Conservation (phyloP, 208 protist species). For the Trichomonas vaginalis region DNA sequence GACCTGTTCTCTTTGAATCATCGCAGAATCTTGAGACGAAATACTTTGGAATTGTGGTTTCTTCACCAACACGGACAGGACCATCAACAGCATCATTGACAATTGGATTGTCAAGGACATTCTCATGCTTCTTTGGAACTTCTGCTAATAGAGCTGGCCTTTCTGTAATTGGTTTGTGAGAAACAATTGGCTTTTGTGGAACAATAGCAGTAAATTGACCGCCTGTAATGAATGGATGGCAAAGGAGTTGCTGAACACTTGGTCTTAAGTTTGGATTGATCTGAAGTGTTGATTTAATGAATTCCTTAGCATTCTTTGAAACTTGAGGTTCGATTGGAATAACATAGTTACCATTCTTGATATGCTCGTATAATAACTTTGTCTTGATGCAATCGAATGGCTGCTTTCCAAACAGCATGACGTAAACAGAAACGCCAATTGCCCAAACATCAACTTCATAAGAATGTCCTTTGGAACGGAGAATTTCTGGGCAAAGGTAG, state of each 20-base stretch:
- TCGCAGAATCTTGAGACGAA: conserved; percentile 6
- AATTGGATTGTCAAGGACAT: not conserved
- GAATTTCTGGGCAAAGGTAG: conserved; percentile 23
- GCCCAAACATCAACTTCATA: conserved; percentile 91
- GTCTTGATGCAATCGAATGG: conserved; percentile 86
- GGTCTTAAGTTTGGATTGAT: conserved; percentile 56
- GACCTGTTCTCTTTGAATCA: conserved; percentile 70
- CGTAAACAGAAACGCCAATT: conserved; percentile 79
- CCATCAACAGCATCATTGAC: not conserved
- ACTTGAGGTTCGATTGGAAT: conserved; percentile 61
- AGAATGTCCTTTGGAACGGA: conserved; percentile 56
- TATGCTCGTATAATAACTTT: conserved; percentile 77
- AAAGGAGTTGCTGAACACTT: conserved; percentile 57
- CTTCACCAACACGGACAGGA: not conserved
- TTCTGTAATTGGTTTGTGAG: not conserved
- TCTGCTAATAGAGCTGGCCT: not conserved
- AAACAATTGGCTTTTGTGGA: not conserved
- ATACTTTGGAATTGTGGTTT: conserved; percentile 57
- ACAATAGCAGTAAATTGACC: not conserved
- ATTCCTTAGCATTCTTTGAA: conserved; percentile 49
- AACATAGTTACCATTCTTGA: conserved; percentile 65
- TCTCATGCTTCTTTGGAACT: not conserved
- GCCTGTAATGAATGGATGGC: conserved; percentile 60
- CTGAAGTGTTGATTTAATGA: conserved; percentile 61
- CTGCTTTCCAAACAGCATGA: conserved; percentile 62